A percentile compares a stretch with the other conserved stretches of the same genome.
phyloP scores from a whole-genome alignment of 768 basidiomycete species.

The Suillus cothurnatus region DNA sequence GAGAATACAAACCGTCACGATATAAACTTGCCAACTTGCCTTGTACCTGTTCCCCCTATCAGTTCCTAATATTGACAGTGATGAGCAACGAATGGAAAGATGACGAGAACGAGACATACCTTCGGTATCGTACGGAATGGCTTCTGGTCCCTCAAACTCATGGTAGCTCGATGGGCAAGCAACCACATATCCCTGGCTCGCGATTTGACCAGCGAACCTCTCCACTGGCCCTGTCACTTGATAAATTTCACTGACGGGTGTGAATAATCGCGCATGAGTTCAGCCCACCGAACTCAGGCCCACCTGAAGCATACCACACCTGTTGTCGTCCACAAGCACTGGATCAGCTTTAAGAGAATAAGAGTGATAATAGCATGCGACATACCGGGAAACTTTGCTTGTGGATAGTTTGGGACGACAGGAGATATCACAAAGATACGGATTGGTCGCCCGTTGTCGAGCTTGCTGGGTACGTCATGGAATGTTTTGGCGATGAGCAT shows the following conservation, averaged over 20 bases:
- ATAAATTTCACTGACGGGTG: conserved; percentile 80
- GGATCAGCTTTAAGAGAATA: neutral
- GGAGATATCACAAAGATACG: conserved; percentile 86
- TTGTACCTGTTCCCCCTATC: conserved; percentile 95
- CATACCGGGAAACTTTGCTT: conserved; percentile 87
- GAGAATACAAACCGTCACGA: neutral
- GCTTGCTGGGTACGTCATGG: conserved; percentile 74
- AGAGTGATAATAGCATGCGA: neutral
- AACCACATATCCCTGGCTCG: conserved; percentile 82
- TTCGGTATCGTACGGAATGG: conserved; percentile 87
- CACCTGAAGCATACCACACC: conserved; percentile 86
- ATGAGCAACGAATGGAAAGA: conserved; percentile 9
- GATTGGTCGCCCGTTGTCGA: conserved; percentile 65
- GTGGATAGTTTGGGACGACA: conserved; percentile 75
- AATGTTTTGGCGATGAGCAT: conserved; percentile 87
- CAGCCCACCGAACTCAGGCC: neutral
- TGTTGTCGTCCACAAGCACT: conserved; percentile 26
- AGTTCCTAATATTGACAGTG: conserved; percentile 52
- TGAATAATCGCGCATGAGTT: neutral
- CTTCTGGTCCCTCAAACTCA: conserved; percentile 87
- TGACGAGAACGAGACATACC: conserved; percentile 42
- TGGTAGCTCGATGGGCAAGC: conserved; percentile 89
- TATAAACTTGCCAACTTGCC: conserved; percentile 41
- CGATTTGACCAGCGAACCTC: conserved; percentile 85
- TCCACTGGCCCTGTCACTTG: conserved; percentile 98